Base-by-base conservation (phyloP, 768 basidiomycete genomes). In the Harrya chromipes region DNA sequence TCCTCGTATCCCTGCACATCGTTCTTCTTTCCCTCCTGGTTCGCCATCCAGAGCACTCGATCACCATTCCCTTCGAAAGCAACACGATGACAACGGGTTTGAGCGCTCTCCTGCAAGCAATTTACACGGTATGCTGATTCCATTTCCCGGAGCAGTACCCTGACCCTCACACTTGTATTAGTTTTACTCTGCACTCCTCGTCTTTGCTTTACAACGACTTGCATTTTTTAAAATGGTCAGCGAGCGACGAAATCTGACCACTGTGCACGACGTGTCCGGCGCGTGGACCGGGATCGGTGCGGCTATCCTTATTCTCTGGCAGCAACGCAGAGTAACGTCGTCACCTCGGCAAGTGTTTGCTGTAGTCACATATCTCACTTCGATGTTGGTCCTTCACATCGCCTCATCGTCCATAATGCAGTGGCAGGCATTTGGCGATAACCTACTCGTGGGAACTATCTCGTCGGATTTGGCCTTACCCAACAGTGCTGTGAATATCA, bases 241-340 rank as follows among this genome's bases (percentile, higher is more conserved):
- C 1, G 38, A 31, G 16, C 20, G 26, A 5, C 59, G 51, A 38
- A 62, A 40, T 5, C 53, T 65, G 34, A 59, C 61, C 4, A 50
- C 50, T 0, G 31, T 54, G 1, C 63, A 65, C 13, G 64, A 65
- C 19, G 46, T 50, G 10, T 43, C 24, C 2, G 27, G 46, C 3
- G 56, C 64, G 3, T 65, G 63, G 63, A 45, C 41, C 1, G 64
- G 64, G 6, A 47, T 65, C 27, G 64, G 64, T 4, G 52, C 61
- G 2, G 58, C 64, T 0, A 50, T 57, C 19, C 13, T n/a, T 4
- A 24, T 14, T 3, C 8, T 63, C 13, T 65, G 61, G 61, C 43
- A 55, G 13, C 64, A 65, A 48, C 57, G 43, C 13, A 42, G 48
- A 11, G 24, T 65, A 19, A 12, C 40, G 0, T 47, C 64, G 4